Conservation (phyloP, 108 stramenopile genomes). For the Fragilaria radians region DNA sequence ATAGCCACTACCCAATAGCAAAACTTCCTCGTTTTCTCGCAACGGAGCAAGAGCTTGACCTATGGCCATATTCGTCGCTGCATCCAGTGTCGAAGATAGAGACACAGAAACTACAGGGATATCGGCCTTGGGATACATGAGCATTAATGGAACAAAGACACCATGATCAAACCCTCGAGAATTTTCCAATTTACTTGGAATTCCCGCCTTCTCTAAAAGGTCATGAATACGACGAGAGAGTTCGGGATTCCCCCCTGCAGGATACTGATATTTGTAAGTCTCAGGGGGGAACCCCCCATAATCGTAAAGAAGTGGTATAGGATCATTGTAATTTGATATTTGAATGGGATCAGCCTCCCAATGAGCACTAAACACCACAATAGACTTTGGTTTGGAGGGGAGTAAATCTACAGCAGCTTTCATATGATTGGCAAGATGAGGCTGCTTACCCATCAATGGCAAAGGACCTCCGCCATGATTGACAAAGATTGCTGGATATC, state of each 20-base stretch:
- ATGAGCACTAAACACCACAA: conserved; percentile 38
- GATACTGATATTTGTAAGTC: conserved; percentile 65
- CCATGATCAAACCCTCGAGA: conserved; percentile 83
- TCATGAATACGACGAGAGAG: conserved; percentile 39
- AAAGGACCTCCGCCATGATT: conserved; percentile 48
- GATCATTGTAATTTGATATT: conserved; percentile 19
- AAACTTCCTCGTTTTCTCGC: conserved; percentile 48
- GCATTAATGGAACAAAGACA: conserved; percentile 76
- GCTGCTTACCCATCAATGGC: conserved; percentile 34
- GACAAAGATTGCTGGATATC: conserved; percentile 25
- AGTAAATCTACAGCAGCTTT: conserved; percentile 10
- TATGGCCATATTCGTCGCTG: conserved; percentile 37
- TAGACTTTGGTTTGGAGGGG: conserved; percentile 15
- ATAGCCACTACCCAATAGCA: conserved; percentile 72
- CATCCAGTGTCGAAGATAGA: conserved; percentile 30
- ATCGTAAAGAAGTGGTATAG: conserved; percentile 51
- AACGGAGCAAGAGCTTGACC: conserved; percentile 58
- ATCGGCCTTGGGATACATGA: conserved; percentile 70
- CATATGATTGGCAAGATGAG: conserved; percentile 24
- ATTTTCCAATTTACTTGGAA: conserved; percentile 23
- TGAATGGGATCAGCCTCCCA: conserved; percentile 30
- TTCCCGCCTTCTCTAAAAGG: conserved; percentile 21
- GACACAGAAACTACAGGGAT: conserved; percentile 75
- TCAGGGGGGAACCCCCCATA: conserved; percentile 76
- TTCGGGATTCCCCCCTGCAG: conserved; percentile 48